Percentiles rank a stretch among this genome's conserved stretches.
phyloP scores from a whole-genome alignment of 441 rosid genomes.

The Bocquillonia castaneifolia region DNA sequence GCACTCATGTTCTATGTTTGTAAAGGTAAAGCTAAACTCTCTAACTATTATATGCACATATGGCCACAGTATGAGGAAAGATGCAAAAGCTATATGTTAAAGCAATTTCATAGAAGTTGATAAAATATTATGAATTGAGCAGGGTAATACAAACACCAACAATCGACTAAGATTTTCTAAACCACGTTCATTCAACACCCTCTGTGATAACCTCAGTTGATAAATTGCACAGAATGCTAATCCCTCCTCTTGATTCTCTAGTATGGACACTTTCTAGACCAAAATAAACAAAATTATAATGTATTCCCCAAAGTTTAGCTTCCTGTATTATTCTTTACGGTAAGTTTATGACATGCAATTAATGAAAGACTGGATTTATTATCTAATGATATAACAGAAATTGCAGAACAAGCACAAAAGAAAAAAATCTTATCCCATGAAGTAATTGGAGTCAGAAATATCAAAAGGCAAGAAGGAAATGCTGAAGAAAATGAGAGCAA shows the following conservation, averaged over 20 bases:
- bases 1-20: no score
- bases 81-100: background rate
- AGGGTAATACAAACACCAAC: no score
- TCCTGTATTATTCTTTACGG: no score
- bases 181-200: background rate
- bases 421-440: background rate
- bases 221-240: background rate
- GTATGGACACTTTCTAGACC: no score
- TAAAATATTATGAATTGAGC: background rate
- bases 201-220: background rate
- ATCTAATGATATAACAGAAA: background rate
- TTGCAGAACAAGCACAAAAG: background rate
- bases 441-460: background rate
- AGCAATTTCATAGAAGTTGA: background rate
- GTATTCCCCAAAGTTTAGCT: no score
- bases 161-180: no score
- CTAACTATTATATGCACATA: no score
- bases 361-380: background rate
- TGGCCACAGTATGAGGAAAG: no score
- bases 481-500: background rate
- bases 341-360: no score
- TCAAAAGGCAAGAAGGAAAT: background rate
- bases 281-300: no score
- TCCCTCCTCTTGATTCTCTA: background rate
- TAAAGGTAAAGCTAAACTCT: no score